phyloP scores from a whole-genome alignment of 2,329 filamentous ascomycete species.

The Cladosporium oxysporum region DNA sequence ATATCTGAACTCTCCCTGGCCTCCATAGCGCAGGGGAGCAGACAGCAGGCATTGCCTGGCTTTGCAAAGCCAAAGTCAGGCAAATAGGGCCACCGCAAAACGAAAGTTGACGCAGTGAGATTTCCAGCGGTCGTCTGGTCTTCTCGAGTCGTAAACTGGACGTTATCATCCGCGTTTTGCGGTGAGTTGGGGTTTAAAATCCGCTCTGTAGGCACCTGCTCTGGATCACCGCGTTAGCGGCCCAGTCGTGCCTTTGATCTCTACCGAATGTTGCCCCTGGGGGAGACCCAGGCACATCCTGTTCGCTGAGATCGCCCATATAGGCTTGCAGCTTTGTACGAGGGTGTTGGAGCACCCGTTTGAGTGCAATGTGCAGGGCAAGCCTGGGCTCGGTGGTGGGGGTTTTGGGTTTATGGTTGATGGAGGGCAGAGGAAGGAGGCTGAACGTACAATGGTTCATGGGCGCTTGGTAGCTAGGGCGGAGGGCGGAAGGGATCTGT shows the following conservation, averaged over 20 bases:
- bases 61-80: neutral
- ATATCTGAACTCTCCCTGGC: neutral
- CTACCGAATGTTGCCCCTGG: conserved; percentile 9
- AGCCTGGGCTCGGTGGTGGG: conserved; percentile 8
- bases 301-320: conserved; percentile 8
- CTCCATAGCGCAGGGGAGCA: neutral
- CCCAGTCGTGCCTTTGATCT: neutral
- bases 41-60: neutral
- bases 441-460: neutral
- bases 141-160: neutral
- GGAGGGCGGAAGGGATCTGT: neutral
- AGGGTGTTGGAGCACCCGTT: conserved; percentile 15
- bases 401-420: neutral
- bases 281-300: conserved; percentile 1
- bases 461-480: neutral
- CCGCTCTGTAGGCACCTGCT: neutral
- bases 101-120: neutral
- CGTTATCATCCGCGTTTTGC: neutral
- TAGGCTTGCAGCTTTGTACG: conserved; percentile 15
- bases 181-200: neutral
- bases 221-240: neutral
- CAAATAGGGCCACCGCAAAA: neutral
- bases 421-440: neutral
- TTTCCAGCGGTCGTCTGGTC: neutral
- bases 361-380: conserved; percentile 3